Evolutionary conservation across 2,329 filamentous ascomycete species (phyloP), one percentile per base, ranked within the genome.

Genomic region (Pyrenophora graminea): DNA sequence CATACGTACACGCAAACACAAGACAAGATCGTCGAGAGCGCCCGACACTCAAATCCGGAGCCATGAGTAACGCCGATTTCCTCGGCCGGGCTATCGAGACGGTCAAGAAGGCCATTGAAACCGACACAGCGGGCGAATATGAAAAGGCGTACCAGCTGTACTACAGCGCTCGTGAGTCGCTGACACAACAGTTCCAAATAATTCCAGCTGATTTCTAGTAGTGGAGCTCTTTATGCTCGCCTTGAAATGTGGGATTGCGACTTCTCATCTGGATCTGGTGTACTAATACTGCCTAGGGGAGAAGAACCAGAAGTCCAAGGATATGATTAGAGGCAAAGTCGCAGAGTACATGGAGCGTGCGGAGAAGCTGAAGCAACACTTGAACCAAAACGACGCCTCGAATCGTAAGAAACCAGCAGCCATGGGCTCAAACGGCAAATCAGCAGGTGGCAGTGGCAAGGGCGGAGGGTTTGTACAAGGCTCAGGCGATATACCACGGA

Each of bases 161-260:
- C 84, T 97, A 96, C 80, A 87, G 91, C 63, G 88, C 93, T 44
- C 66, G 74, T 76, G 55, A 60, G 73, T 67, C 19, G 39, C 34
- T 27, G 17, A 12, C 8, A 17, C 18, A 21, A 13, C 18, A 25
- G 45, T 10, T 12, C 17, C 17, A n/a, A 27, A 25, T n/a, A 5
- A 4, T 18, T n/a, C 10, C 17, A 33, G 40, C 55, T 67, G 58
- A 73, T 55, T 36, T 25, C 10, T 13, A 31, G 12, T 49, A 76
- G 89, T 99, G 64, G 93, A 99, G 77, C 85, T 97, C 51, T 99
- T 97, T 81, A 96, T 99, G 89, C 89, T 97, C 55, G 94, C 94
- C 30, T 83, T 99, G 54, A 99, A 99, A 81, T 99, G 93, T 75
- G 63, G 45, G 63, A 31, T 9, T 15, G 17, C 23, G 27, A 30